These are phyloP conservation scores for Limnanthes douglasii DNA, from an alignment of 345 rosid species.

Conservation along the genomic window DNA sequence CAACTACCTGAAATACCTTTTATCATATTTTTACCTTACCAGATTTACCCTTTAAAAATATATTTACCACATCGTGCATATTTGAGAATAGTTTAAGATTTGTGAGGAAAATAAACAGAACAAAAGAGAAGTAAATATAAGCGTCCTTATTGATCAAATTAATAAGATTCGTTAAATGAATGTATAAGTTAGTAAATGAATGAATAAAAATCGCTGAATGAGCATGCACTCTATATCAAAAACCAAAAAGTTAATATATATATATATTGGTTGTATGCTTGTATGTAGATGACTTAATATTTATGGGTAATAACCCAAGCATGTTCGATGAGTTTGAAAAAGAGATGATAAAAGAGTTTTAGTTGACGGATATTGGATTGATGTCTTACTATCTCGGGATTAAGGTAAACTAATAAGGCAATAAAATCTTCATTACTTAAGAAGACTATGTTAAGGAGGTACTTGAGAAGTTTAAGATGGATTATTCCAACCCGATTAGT, in stretches of 20 bases:
- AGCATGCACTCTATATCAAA: background rate
- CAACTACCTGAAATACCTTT: no score
- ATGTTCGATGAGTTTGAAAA: background rate
- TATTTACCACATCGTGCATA: no score
- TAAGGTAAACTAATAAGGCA: background rate
- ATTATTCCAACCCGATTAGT: background rate
- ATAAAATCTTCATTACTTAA: background rate
- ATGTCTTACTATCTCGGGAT: slow-evolving; percentile 1
- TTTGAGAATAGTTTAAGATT: no score
- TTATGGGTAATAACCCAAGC: background rate
- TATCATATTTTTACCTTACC: no score
- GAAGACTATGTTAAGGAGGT: background rate
- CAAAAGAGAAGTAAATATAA: no score
- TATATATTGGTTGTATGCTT: background rate
- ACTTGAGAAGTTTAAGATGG: slow-evolving; percentile 3
- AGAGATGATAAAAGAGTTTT: background rate
- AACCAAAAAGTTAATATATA: background rate
- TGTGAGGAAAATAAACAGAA: no score
- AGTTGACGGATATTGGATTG: slow-evolving; percentile 3
- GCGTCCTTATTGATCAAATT: no score
- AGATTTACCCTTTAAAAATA: no score
- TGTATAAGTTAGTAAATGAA: no score
- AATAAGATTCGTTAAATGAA: no score
- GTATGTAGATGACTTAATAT: slow-evolving; percentile 1
- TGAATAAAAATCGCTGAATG: no score